Evolutionary conservation across 108 stramenopile genomes (phyloP).

Genomic region (Nitzschia inconspicua): DNA sequence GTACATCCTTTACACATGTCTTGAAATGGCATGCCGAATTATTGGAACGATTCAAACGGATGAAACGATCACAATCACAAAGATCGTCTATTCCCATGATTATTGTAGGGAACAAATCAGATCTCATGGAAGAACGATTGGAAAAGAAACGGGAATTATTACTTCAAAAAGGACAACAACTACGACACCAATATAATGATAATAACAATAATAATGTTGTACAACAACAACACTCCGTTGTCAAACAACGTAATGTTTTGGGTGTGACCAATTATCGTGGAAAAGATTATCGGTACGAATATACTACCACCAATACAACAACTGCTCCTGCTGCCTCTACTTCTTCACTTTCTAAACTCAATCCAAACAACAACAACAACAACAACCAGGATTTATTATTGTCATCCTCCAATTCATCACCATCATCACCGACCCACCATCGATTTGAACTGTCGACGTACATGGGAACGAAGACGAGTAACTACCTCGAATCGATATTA

Average conservation of each 20-base stretch:
- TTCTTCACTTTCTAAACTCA: neutral
- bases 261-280: constrained; percentile 54
- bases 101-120: constrained; percentile 79
- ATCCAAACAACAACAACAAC: neutral
- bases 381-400: too few relatives aligned
- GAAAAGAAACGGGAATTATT: constrained; percentile 4
- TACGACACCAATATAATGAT: too few relatives aligned
- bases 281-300: constrained; percentile 71
- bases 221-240: constrained; percentile 27
- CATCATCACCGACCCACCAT: constrained; percentile 2
- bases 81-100: constrained; percentile 56
- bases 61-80: constrained; percentile 13
- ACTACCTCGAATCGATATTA: constrained; percentile 23
- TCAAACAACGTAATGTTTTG: constrained; percentile 56
- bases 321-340: neutral
- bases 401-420: neutral
- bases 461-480: constrained; percentile 39
- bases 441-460: constrained; percentile 41
- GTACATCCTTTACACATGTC: constrained; percentile 70
- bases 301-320: constrained; percentile 18
- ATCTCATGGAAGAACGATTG: constrained; percentile 39
- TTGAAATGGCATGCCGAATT: constrained; percentile 73
- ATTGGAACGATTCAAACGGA: constrained; percentile 35
- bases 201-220: constrained; percentile 6
- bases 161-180: neutral